Evolutionary conservation across 176 grass and related monocot species (phyloP).

Genomic region (Alopecurus myosuroides): DNA sequence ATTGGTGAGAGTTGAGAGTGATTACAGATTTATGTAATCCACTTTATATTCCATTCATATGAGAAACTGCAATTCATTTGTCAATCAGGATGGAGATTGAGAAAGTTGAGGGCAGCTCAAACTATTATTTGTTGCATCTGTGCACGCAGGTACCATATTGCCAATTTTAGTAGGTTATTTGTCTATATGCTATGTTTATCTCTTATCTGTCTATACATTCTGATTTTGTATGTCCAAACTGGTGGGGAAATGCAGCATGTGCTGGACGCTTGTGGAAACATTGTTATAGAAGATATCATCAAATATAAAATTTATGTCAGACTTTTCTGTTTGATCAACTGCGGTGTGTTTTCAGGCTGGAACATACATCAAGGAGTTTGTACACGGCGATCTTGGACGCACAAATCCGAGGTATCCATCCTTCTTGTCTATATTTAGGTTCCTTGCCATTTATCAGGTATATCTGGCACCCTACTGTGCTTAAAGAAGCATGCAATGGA

Average conservation of each 20-base stretch:
- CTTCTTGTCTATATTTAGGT: background rate
- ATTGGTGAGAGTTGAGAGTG: slow-evolving; percentile 71
- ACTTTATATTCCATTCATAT: slow-evolving; percentile 6
- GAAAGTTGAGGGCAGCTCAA: slow-evolving; percentile 48
- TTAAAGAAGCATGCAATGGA: background rate
- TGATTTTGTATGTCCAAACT: background rate
- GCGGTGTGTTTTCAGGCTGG: slow-evolving; percentile 55
- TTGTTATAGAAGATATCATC: background rate
- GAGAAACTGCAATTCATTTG: slow-evolving; percentile 1
- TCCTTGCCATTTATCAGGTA: background rate
- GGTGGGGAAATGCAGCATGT: background rate
- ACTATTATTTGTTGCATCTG: slow-evolving; percentile 86
- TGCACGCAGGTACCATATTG: slow-evolving; percentile 70
- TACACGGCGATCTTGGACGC: slow-evolving; percentile 93
- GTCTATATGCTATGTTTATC: background rate
- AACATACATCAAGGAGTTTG: slow-evolving; percentile 97
- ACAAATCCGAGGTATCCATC: slow-evolving; percentile 71
- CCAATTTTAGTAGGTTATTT: background rate
- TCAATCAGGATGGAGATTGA: slow-evolving; percentile 84
- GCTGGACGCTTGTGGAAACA: background rate
- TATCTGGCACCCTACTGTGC: background rate
- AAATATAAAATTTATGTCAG: background rate
- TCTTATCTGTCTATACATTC: background rate
- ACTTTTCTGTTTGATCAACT: slow-evolving; percentile 13
- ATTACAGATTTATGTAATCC: slow-evolving; percentile 2